Evolutionary conservation across 371 early-diverging fungal genomes (phyloP).

Genomic region (Cladochytrium tenue): DNA sequence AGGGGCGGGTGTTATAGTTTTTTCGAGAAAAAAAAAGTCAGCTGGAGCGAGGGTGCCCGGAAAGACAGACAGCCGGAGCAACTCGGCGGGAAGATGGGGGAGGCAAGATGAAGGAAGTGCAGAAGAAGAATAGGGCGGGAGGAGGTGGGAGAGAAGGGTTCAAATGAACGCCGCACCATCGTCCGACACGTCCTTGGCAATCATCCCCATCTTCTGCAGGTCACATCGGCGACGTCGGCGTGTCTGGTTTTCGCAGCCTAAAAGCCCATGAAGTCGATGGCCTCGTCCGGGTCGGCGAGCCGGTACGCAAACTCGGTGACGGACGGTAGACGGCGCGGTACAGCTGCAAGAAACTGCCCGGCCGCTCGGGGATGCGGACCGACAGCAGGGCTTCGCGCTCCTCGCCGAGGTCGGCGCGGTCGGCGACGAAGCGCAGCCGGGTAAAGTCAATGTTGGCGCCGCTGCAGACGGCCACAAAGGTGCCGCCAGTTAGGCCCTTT

Average conservation of each 20-base stretch:
- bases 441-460: slow-evolving; percentile 99
- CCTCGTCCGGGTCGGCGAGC: slow-evolving; percentile 71
- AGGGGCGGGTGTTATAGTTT: neutral
- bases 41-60: too few relatives aligned
- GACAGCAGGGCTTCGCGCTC: slow-evolving; percentile 84
- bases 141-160: slow-evolving; percentile 52
- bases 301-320: slow-evolving; percentile 95
- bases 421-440: slow-evolving; percentile 91
- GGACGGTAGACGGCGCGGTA: slow-evolving; percentile 76
- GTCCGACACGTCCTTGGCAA: slow-evolving; percentile 71
- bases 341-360: slow-evolving; percentile 83
- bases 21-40: too few relatives aligned
- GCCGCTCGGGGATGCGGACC: slow-evolving; percentile 85
- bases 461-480: slow-evolving; percentile 77
- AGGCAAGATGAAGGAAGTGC: slow-evolving; percentile 74
- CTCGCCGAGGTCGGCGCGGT: slow-evolving; percentile 90
- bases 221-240: slow-evolving; percentile 68
- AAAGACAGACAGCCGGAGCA: too few relatives aligned
- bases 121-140: slow-evolving; percentile 90
- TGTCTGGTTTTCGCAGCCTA: slow-evolving; percentile 60
- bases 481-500: slow-evolving; percentile 39
- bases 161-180: slow-evolving; percentile 84
- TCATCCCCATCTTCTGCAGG: slow-evolving; percentile 56
- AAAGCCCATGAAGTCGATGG: slow-evolving; percentile 88
- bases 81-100: too few relatives aligned